Evolutionary conservation across 2,329 filamentous ascomycete genomes (phyloP), one percentile per base, ranked within the genome.

Genomic region (Huntiella savannae): DNA sequence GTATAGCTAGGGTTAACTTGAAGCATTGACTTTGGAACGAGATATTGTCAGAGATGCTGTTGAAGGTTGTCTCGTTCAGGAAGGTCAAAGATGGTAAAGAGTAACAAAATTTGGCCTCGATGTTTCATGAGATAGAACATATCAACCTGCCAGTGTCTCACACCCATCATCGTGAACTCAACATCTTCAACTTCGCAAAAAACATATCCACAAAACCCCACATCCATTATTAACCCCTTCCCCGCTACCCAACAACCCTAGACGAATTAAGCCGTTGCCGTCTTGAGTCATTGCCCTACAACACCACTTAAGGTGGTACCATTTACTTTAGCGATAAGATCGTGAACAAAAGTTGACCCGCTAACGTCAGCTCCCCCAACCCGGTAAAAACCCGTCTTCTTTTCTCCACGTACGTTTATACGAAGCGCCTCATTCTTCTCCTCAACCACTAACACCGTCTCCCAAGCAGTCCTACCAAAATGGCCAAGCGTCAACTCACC

Each of bases 401-500:
- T 16, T 44, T 16, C 41, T 5, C 28, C 19, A 13, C 10, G 22
- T 22, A 13, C 22, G 7, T 16, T 15, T 16, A 22, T 15, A 19
- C 42, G 12, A n/a, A 16, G 32, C n/a, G 34, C 28, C 17, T 5
- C 12, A n/a, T n/a, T 40, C 36, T 17, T 13, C 35, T 15, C 28
- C 33, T 33, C 11, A 11, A n/a, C 16, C 36, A 35, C n/a, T 10
- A 11, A 19, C 36, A 19, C 34, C 41, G 11, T 13, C 22, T 22
- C 12, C 16, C 28, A 34, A 40, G 17, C 19, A 34, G 22, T 17
- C 33, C 13, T 49, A 52, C 37, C 33, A 41, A 28, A 32, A 57
- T 56, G 54, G 50, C 54, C 45, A 50, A 53, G 37, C 53, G 33
- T 17, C 35, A 49, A 28, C 59, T 65, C 58, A 66, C 61, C 50